Evolutionary conservation across 306 rosid species (phyloP), one percentile per base, ranked within the genome.

Genomic region (Cucurbita maxima): DNA sequence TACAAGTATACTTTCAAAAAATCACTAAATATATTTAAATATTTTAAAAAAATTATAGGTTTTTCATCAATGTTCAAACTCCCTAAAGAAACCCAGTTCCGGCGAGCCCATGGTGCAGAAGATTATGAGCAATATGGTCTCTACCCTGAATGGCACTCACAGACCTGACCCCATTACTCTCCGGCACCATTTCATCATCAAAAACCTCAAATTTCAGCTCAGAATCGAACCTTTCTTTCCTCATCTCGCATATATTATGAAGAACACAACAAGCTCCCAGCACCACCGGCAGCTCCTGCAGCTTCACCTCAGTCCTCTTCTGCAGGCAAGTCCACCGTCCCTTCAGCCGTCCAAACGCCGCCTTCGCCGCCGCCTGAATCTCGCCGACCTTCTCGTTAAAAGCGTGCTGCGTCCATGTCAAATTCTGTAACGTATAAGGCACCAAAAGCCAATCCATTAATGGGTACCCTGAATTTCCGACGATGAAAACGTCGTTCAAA

Each of bases 251-350:
- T 3, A 95, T 95, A 45, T 95, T 95, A 52, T 95, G 99, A 83
- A 91, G 47, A 41, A 95, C 99, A 51, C 97, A 95, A 10, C 99
- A 94, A 7, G 99, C 99, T 16, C 92, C 97, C 7, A 91, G 96
- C 3, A 94, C 91, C 52, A 86, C 86, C 4, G 97, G 96, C 84
- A 91, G 76, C 61, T 94, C 97, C 60, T 91, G 96, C 1, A 94
- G 88, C 68, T 94, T 94, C 76, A 89, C 96, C 81, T 94, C 99
- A 0, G 99, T 89, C 61, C 97, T 47, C 74, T 87, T 90, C 81
- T 91, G 96, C 81, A 95, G 51, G 72, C 97, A 95, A 74, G 79
- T 12, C 99, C 99, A 95, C 80, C 99, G 82, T 44, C 92, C 97
- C 69, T 95, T 95, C 66, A 95, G 34, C 75, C 91, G 87, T 0